These are phyloP conservation scores for Hymenoscyphus fructigenus DNA, from an alignment of 2,329 filamentous ascomycete species.

Conservation along the genomic window DNA sequence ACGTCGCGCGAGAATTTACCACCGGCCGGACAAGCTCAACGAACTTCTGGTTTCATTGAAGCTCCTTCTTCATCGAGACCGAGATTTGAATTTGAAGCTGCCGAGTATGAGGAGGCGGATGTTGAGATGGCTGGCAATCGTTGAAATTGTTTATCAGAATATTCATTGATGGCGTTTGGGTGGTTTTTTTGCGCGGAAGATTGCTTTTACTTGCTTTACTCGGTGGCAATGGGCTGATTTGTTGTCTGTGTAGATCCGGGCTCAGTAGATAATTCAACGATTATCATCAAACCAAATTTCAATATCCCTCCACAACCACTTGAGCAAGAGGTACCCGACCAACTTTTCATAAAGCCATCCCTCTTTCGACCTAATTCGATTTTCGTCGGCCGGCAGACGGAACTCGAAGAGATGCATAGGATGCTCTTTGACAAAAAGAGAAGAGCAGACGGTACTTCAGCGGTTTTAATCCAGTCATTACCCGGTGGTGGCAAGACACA, in stretches of 20 bases:
- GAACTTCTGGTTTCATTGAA: constrained; percentile 20
- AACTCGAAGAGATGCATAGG: constrained; percentile 57
- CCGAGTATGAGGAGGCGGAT: constrained; percentile 32
- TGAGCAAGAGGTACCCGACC: constrained; percentile 15
- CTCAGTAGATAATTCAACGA: constrained; percentile 30
- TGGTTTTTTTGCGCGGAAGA: neutral
- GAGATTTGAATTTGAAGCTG: constrained; percentile 27
- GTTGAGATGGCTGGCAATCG: constrained; percentile 25
- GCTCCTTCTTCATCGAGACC: constrained; percentile 17
- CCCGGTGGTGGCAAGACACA: constrained; percentile 70
- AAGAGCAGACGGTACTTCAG: constrained; percentile 56
- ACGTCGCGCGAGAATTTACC: constrained; percentile 18
- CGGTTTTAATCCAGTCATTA: constrained; percentile 62
- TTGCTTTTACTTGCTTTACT: constrained; percentile 14
- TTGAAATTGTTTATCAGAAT: constrained; percentile 3
- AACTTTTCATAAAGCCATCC: constrained; percentile 48
- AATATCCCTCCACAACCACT: constrained; percentile 27
- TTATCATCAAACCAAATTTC: constrained; percentile 26
- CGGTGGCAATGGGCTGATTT: constrained; percentile 34
- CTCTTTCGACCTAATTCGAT: constrained; percentile 62
- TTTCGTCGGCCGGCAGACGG: constrained; percentile 59
- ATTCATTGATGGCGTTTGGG: neutral
- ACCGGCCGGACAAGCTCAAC: neutral
- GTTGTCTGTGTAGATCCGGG: constrained; percentile 34
- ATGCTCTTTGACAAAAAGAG: constrained; percentile 58